Evolutionary conservation across 345 rosid genomes (phyloP).

Genomic region (Boechera retrofracta): DNA sequence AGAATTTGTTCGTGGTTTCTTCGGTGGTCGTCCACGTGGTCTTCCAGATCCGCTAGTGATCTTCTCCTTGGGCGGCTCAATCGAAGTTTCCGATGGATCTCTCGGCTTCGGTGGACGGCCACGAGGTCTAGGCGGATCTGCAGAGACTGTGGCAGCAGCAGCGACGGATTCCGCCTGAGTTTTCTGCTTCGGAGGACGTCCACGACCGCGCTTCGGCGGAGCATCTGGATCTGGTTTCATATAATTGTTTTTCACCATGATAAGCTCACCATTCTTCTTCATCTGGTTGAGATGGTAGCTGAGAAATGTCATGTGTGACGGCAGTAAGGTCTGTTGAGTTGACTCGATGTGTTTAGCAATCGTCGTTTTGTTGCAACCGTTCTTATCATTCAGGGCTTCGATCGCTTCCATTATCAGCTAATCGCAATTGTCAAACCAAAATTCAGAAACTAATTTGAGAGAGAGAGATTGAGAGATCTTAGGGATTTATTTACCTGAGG

Average conservation of each 20-base stretch:
- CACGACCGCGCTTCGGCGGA: conserved; percentile 82
- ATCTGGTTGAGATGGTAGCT: conserved; percentile 67
- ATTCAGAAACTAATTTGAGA: background rate
- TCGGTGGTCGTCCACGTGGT: conserved; percentile 79
- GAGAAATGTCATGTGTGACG: conserved; percentile 62
- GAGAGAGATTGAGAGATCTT: background rate
- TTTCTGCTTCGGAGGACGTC: conserved; percentile 82
- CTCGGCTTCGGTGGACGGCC: conserved; percentile 72
- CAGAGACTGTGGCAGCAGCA: conserved; percentile 27
- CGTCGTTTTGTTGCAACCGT: conserved; percentile 64
- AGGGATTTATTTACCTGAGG: conserved; percentile 38
- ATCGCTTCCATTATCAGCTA: conserved; percentile 81
- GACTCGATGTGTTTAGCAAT: conserved; percentile 69
- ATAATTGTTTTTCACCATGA: conserved; percentile 70
- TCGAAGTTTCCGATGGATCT: conserved; percentile 52
- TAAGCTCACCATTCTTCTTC: conserved; percentile 68
- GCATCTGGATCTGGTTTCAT: conserved; percentile 74
- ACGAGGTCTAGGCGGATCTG: conserved; percentile 65
- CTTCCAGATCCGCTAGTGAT: conserved; percentile 45
- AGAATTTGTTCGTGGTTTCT: conserved; percentile 46
- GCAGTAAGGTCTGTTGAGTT: conserved; percentile 56
- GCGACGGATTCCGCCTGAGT: conserved; percentile 26
- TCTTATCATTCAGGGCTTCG: conserved; percentile 56
- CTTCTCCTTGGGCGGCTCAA: conserved; percentile 37
- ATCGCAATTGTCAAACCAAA: background rate